Percentiles rank a stretch among this genome's conserved stretches.
Conservation (phyloP, 371 early-diverging fungal genomes). For the Rhizopus arrhizus region DNA sequence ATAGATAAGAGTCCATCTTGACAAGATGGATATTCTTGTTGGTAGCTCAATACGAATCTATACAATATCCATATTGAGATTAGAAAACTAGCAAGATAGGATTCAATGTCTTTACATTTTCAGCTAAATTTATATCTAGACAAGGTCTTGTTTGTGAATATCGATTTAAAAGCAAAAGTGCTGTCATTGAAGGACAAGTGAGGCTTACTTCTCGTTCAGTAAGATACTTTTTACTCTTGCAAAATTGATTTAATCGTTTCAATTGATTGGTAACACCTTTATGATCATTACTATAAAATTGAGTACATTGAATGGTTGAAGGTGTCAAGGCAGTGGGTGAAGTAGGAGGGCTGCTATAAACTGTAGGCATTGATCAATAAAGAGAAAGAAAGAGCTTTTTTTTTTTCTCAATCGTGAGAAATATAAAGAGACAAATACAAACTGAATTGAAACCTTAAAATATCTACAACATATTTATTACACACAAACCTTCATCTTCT, state of each 20-base stretch:
- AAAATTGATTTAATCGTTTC: neutral
- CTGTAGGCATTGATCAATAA: neutral
- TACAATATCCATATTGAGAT: neutral
- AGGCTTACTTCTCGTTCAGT: neutral
- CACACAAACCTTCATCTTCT: no score
- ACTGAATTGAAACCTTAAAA: neutral
- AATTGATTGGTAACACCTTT: neutral
- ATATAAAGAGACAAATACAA: neutral
- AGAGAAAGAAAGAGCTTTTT: neutral
- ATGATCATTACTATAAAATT: slow-evolving; percentile 22
- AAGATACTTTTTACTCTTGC: slow-evolving; percentile 2
- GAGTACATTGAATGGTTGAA: slow-evolving; percentile 32
- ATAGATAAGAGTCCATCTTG: slow-evolving; percentile 38
- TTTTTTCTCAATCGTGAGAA: neutral
- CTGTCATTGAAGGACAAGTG: neutral
- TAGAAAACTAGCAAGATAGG: neutral
- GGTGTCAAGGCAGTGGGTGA: slow-evolving; percentile 14
- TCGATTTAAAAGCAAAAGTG: slow-evolving; percentile 11
- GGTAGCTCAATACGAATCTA: slow-evolving; percentile 33
- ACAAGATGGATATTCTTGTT: slow-evolving; percentile 28
- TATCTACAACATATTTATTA: no score
- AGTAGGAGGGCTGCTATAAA: neutral
- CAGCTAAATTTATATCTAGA: slow-evolving; percentile 28
- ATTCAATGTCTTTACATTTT: slow-evolving; percentile 21
- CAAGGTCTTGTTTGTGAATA: slow-evolving; percentile 20